These are phyloP conservation scores for Fusarium sp. DNA, from an alignment of 2,329 filamentous ascomycete genomes.

Conservation along the genomic window DNA sequence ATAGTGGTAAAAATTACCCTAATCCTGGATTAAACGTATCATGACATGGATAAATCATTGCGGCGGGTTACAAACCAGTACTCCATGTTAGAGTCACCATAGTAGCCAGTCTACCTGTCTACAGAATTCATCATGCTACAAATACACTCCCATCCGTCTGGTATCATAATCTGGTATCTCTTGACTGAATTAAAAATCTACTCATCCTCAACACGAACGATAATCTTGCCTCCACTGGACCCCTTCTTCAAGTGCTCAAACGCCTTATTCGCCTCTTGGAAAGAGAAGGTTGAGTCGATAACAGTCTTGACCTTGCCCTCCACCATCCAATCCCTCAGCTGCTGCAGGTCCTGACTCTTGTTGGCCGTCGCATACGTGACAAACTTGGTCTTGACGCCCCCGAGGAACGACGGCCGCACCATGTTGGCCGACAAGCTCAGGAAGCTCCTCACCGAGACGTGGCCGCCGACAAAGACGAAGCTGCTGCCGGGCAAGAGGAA, in stretches of 20 bases:
- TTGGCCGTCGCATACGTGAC: constrained; percentile 54
- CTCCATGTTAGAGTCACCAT: not conserved
- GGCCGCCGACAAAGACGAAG: constrained; percentile 63
- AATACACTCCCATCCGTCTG: not conserved
- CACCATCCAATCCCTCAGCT: constrained; percentile 65
- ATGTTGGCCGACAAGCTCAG: constrained; percentile 42
- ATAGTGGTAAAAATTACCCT: not conserved
- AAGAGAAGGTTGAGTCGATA: constrained; percentile 65
- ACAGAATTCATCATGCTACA: not conserved
- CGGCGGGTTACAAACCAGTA: not conserved
- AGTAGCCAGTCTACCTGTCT: not conserved
- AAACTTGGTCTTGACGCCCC: constrained; percentile 57
- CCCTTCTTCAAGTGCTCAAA: constrained; percentile 69
- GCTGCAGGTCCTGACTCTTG: constrained; percentile 58
- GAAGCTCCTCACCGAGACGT: constrained; percentile 44
- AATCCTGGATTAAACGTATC: not conserved
- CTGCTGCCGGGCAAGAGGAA: constrained; percentile 61
- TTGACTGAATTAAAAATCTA: not conserved
- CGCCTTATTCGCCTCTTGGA: constrained; percentile 66
- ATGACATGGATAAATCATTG: not conserved
- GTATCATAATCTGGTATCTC: constrained; percentile 28
- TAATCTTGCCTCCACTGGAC: constrained; percentile 69
- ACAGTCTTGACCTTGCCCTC: constrained; percentile 68
- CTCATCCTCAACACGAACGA: constrained; percentile 50
- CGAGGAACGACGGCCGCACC: constrained; percentile 51